Evolutionary conservation across 2,329 filamentous ascomycete genomes (phyloP), one percentile per base, ranked within the genome.

Genomic region (Penicillium sp.): DNA sequence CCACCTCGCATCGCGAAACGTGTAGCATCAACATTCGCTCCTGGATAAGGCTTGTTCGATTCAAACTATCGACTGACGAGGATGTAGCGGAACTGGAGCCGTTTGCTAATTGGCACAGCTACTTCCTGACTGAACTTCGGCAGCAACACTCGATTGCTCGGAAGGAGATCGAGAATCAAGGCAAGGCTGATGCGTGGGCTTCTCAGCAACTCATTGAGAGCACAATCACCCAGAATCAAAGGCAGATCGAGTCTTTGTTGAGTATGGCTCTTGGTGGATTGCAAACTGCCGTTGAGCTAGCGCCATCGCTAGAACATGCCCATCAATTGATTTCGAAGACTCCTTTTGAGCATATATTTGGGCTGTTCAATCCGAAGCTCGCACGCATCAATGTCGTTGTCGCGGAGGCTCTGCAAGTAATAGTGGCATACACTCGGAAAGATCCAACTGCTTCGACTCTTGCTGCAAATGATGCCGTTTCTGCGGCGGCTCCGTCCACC

Each of bases 1-100:
- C 71, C 10, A 70, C 53, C 11, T 81, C 79, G 8, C 79, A 82
- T 58, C 68, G 70, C 36, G 77, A 80, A 62, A 78, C 76, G 4
- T 81, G 78, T 58, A 74, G 71, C 36, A 69, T 82, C 27, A 81
- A 72, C 45, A 69, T 82, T 4, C 71, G 72, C 27, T 69, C 78
- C 17, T 83, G 79, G 79, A 59, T 69, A n/a, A 74, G 74, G 47
- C 65, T 83, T 14, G 63, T 73, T 14, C 67, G 67, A n/a, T 82
- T 77, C 47, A 79, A 81, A 44, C 51, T 79, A 11, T 77, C 77
- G 0, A 75, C 69, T 0, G 50, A 70, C 5, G 77, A 80, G 52
- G 63, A 72, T 11, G 53, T 65, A 1, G 57, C 60, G 2, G 64
- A 65, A 1, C 54, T 78, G 4, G 63, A 69, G 23, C 67, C 71